A percentile compares a stretch with the other conserved stretches of the same genome.
Evolutionary conservation across 768 basidiomycete genomes (phyloP).

Genomic region (Roridomyces roridus): DNA sequence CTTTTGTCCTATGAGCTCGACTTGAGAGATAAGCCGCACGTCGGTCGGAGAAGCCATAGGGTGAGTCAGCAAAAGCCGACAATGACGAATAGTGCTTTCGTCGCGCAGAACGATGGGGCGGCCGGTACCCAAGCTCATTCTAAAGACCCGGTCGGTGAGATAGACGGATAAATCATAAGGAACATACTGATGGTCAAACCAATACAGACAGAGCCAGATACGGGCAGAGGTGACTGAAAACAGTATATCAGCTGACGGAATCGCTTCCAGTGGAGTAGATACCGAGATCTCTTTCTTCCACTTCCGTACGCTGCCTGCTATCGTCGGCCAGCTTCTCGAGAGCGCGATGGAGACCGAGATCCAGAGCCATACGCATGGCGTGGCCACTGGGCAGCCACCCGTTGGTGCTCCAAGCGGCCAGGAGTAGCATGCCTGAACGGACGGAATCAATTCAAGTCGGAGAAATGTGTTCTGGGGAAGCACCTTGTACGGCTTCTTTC

Average conservation of each 20-base stretch:
- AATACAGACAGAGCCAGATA: constrained; percentile 94
- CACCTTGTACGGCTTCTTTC: constrained; percentile 94
- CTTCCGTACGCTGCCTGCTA: constrained; percentile 69
- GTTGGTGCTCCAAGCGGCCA: constrained; percentile 93
- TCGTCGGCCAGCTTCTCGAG: constrained; percentile 89
- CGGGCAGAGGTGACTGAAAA: constrained; percentile 91
- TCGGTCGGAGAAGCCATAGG: constrained; percentile 91
- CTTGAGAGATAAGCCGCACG: constrained; percentile 83
- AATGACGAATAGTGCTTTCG: constrained; percentile 86
- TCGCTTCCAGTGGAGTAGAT: constrained; percentile 22
- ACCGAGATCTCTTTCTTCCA: constrained; percentile 90
- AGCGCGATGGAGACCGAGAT: constrained; percentile 91
- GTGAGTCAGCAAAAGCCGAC: constrained; percentile 80
- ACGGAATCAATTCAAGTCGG: not conserved
- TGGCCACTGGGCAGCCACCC: constrained; percentile 96
- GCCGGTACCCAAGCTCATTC: constrained; percentile 92
- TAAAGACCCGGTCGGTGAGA: constrained; percentile 35
- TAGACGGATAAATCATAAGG: not conserved
- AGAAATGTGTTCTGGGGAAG: constrained; percentile 27
- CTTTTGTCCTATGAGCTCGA: constrained; percentile 91
- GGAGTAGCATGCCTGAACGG: constrained; percentile 79
- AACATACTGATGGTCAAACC: constrained; percentile 93
- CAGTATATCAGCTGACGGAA: constrained; percentile 11
- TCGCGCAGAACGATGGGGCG: constrained; percentile 90
- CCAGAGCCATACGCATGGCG: constrained; percentile 95